phyloP scores from a whole-genome alignment of 805 yeast species.

The Ogataea kodamae region DNA sequence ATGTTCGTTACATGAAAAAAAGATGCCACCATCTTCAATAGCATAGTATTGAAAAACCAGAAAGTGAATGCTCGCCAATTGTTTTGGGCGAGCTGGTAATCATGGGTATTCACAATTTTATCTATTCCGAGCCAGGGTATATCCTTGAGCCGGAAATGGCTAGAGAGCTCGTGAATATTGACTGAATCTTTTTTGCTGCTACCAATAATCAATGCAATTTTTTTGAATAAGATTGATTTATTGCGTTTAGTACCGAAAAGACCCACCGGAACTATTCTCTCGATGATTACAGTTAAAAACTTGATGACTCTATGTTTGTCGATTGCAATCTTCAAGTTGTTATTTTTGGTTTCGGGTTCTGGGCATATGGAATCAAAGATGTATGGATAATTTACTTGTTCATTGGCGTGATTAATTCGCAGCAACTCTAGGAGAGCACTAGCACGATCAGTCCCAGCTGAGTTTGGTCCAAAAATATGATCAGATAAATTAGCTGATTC shows the following conservation, averaged over 20 bases:
- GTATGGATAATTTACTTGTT: slow-evolving; percentile 32
- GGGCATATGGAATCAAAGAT: slow-evolving; percentile 37
- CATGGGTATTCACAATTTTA: slow-evolving; percentile 38
- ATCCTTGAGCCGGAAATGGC: slow-evolving; percentile 39
- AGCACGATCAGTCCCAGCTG: slow-evolving; percentile 23
- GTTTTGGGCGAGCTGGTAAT: slow-evolving; percentile 35
- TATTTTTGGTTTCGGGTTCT: slow-evolving; percentile 1
- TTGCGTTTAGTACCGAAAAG: slow-evolving; percentile 53
- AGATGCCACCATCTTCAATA: slow-evolving; percentile 44
- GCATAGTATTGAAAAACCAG: slow-evolving; percentile 55
- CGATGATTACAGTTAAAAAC: slow-evolving; percentile 42
- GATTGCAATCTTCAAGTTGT: slow-evolving; percentile 35
- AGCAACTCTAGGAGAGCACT: slow-evolving; percentile 22
- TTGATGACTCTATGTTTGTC: slow-evolving; percentile 35
- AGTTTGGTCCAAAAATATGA: slow-evolving; percentile 12
- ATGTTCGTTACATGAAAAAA: slow-evolving; percentile 69
- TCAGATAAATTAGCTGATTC: slow-evolving; percentile 8
- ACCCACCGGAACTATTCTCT: slow-evolving; percentile 47
- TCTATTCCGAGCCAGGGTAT: slow-evolving; percentile 52
- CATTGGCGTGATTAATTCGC: slow-evolving; percentile 33
- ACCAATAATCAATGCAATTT: slow-evolving; percentile 37
- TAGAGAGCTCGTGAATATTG: slow-evolving; percentile 30
- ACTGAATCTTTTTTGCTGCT: slow-evolving; percentile 38
- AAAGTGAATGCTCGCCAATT: slow-evolving; percentile 41
- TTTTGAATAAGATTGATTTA: slow-evolving; percentile 36